Percentiles rank a stretch among this genome's conserved stretches.
Conservation (phyloP, 1,139 yeast genomes). For the Candida mesenterica region DNA sequence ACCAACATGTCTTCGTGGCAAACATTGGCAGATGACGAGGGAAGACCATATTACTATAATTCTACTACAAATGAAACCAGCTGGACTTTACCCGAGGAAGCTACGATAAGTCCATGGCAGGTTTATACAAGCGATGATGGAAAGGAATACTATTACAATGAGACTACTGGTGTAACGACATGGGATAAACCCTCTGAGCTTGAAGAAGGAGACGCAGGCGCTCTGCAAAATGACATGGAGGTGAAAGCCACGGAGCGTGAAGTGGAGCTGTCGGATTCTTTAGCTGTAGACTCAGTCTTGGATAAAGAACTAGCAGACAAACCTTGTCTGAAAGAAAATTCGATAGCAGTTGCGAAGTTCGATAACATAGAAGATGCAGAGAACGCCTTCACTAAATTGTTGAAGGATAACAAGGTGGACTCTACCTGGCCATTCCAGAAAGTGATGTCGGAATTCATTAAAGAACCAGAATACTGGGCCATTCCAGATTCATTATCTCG, state of each 20-base stretch:
- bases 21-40: constrained; percentile 60
- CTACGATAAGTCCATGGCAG: constrained; percentile 54
- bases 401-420: constrained; percentile 57
- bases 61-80: constrained; percentile 64
- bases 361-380: constrained; percentile 37
- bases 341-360: constrained; percentile 17
- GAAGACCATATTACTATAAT: constrained; percentile 72
- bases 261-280: constrained; percentile 1
- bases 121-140: constrained; percentile 70
- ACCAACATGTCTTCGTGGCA: constrained; percentile 58
- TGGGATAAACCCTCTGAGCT: constrained; percentile 73
- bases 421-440: constrained; percentile 74
- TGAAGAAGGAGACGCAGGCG: constrained; percentile 4
- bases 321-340: constrained; percentile 8
- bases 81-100: constrained; percentile 77
- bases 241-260: constrained; percentile 3
- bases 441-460: constrained; percentile 59
- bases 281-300: constrained; percentile 9
- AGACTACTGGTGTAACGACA: constrained; percentile 61
- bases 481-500: constrained; percentile 61
- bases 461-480: constrained; percentile 68
- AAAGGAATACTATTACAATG: constrained; percentile 67
- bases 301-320: constrained; percentile 16
- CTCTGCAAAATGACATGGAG: background rate
- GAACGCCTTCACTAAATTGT: constrained; percentile 48